Conservation (phyloP, 1,284 basidiomycete genomes). For the Trametes hirsuta region DNA sequence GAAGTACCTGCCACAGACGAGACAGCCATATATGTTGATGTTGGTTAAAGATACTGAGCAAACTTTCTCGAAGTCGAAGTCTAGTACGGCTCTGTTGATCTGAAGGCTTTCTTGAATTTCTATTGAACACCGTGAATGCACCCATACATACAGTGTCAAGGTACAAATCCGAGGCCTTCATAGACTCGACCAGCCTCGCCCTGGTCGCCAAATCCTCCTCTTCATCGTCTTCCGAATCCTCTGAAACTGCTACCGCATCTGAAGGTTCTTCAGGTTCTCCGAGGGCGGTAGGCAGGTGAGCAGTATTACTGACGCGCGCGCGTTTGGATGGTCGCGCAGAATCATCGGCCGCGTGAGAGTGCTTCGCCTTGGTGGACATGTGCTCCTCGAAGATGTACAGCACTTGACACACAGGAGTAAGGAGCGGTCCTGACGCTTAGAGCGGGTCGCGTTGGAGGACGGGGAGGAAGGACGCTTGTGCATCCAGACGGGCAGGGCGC, state of each 20-base stretch:
- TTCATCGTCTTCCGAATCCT: constrained; percentile 47
- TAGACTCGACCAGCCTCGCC: constrained; percentile 43
- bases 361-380: constrained; percentile 14
- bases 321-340: constrained; percentile 30
- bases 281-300: background rate
- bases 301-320: constrained; percentile 24
- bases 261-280: background rate
- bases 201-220: constrained; percentile 45
- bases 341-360: constrained; percentile 7
- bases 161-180: constrained; percentile 85
- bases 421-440: background rate
- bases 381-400: background rate
- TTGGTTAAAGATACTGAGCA: constrained; percentile 96
- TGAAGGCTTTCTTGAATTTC: constrained; percentile 11
- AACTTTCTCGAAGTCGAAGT: constrained; percentile 99
- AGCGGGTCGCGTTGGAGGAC: background rate
- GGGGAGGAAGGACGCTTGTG: background rate
- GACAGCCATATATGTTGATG: constrained; percentile 97
- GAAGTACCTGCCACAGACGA: constrained; percentile 99
- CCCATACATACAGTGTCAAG: constrained; percentile 82
- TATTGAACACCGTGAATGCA: background rate
- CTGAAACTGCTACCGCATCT: background rate
- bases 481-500: background rate
- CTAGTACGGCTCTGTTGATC: constrained; percentile 89
- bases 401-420: background rate